A percentile compares a stretch with the other conserved stretches of the same genome.
Conservation (phyloP, 805 yeast species). For the Yamadazyma phyllophila region DNA sequence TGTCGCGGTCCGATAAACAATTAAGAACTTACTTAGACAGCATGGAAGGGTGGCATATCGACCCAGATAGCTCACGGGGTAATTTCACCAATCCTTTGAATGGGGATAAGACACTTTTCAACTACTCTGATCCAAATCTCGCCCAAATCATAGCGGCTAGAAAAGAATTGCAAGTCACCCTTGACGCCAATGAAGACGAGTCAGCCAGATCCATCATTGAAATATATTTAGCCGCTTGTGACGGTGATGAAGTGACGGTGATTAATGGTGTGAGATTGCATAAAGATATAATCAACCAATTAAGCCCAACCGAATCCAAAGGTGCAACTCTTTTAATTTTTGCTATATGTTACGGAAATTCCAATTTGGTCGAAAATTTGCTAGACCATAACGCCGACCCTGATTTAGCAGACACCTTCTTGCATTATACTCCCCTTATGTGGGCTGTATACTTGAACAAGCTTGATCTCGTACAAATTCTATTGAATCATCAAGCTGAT, state of each 20-base stretch:
- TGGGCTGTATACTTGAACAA: conserved; percentile 77
- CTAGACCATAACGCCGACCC: conserved; percentile 46
- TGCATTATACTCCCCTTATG: conserved; percentile 71
- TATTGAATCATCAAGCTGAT: conserved; percentile 66
- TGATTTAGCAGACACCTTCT: conserved; percentile 48
- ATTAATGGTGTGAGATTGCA: conserved; percentile 24
- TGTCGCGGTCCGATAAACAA: conserved; percentile 3
- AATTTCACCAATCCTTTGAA: not conserved
- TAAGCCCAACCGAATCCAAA: conserved; percentile 23
- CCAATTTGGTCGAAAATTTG: conserved; percentile 45
- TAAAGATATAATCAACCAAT: conserved; percentile 20
- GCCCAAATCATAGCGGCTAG: conserved; percentile 26
- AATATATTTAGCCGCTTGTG: conserved; percentile 32
- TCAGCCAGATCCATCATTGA: conserved; percentile 17
- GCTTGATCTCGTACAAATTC: conserved; percentile 49
- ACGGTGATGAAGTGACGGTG: conserved; percentile 34
- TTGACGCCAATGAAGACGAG: conserved; percentile 11
- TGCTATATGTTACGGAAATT: conserved; percentile 54
- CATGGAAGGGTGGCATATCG: conserved; percentile 25
- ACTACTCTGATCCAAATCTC: conserved; percentile 28
- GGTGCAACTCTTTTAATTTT: conserved; percentile 43
- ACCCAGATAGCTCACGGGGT: conserved; percentile 1
- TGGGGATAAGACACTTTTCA: conserved; percentile 10
- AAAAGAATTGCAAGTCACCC: conserved; percentile 20
- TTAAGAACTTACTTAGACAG: not conserved